Evolutionary conservation across 306 rosid genomes (phyloP), one percentile per base, ranked within the genome.

Genomic region (Mimosa bimucronata): DNA sequence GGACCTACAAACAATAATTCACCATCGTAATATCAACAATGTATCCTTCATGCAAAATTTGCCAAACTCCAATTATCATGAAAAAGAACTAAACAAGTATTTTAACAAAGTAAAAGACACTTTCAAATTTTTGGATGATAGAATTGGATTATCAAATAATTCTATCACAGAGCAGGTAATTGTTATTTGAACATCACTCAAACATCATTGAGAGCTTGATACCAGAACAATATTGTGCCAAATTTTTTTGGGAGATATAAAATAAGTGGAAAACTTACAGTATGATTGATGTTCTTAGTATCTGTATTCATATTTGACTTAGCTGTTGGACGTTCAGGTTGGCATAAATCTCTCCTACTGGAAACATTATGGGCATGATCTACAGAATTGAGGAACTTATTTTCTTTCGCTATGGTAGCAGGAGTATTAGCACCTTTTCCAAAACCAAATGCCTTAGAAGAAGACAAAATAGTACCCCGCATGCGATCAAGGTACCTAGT

Each of bases 391-490:
- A 72, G 92, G 75, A 88, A 74, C 84, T 88, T 90, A 76, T 81
- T 77, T 75, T 96, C 98, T 87, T 96, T 96, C 66, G 77, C 84
- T 82, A 72, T 64, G 75, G 84, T 72, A 74, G 94, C 72, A 50
- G 94, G 80, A 75, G 19, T 44, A 85, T 64, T 88, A 79, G 85
- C 78, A 74, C 89, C 92, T 83, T 89, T 93, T 80, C 91, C 98
- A 91, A 96, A 96, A 65, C 93, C 87, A 83, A 96, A 91, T 58
- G 99, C 97, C 83, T 90, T 96, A 5, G 99, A 96, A 86, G 98
- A 90, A 21, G 94, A 91, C 84, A 91, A 84, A 84, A 96, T 61
- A 9, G 97, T 93, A 66, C 99, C 99, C 73, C 93, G 88, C 98
- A 96, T 92, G 23, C 93, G 91, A 77, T 96, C 99, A 76, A 96